These are phyloP conservation scores for Oldenlandia corymbosa DNA, from an alignment of 257 asterid genomes.

Conservation along the genomic window DNA sequence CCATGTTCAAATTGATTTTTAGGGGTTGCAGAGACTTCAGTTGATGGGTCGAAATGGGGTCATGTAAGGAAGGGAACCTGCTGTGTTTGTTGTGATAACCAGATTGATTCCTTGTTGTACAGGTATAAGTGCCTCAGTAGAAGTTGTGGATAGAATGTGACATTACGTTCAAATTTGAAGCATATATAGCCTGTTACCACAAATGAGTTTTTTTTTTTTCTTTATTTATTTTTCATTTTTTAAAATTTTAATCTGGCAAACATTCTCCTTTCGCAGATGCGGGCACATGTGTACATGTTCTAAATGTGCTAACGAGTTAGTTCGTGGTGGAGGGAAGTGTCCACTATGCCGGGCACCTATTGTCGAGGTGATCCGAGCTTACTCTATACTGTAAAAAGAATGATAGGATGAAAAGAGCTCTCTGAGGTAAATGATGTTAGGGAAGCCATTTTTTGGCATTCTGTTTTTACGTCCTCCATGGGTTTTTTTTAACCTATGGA, in stretches of 20 bases:
- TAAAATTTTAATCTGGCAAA: neutral
- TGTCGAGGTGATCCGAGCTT: constrained; percentile 90
- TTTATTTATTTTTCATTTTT: too few relatives aligned
- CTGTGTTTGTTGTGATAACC: constrained; percentile 88
- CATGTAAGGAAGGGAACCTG: constrained; percentile 91
- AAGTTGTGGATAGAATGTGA: neutral
- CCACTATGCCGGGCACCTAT: constrained; percentile 94
- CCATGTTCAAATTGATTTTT: constrained; percentile 6
- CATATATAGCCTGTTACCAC: neutral
- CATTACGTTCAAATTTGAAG: neutral
- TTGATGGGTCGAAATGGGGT: constrained; percentile 77
- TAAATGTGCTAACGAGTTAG: constrained; percentile 80
- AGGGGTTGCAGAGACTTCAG: constrained; percentile 68
- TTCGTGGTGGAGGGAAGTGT: constrained; percentile 80
- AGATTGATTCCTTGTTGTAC: constrained; percentile 87
- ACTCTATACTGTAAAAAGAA: constrained; percentile 66
- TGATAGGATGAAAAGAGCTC: constrained; percentile 17
- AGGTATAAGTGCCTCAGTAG: constrained; percentile 42
- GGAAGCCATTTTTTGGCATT: constrained; percentile 23
- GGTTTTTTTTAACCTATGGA: constrained; percentile 34
- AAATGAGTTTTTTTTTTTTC: neutral
- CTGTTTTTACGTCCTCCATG: constrained; percentile 24
- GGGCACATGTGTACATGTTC: constrained; percentile 99
- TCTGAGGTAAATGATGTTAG: constrained; percentile 23
- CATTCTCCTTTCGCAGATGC: constrained; percentile 46